Evolutionary conservation across 1,139 yeast species (phyloP).

Genomic region (Pichia sp.): DNA sequence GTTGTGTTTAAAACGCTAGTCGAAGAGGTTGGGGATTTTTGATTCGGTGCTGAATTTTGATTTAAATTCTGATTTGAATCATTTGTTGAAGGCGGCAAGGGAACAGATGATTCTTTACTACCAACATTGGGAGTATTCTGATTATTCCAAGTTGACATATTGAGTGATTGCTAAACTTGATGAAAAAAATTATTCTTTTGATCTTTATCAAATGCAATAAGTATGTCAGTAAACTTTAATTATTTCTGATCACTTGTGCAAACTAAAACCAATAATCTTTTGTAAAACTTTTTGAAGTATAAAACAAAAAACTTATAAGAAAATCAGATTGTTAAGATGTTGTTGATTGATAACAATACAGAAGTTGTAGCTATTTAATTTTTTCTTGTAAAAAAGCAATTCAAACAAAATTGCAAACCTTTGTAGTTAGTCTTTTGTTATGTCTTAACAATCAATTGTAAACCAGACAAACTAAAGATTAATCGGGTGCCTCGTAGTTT

Average conservation of each 20-base stretch:
- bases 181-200: not conserved
- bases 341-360: not conserved
- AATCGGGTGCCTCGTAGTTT: no score
- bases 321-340: not conserved
- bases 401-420: not conserved
- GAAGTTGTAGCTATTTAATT: not conserved
- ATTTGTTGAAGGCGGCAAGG: not conserved
- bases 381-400: not conserved
- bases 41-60: not conserved
- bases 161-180: not conserved
- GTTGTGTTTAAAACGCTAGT: not conserved
- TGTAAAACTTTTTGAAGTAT: not conserved
- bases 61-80: not conserved
- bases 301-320: not conserved
- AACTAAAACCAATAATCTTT: not conserved
- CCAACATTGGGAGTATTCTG: not conserved
- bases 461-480: not conserved
- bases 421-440: not conserved
- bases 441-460: not conserved
- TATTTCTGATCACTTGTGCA: no score
- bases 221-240: not conserved
- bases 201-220: not conserved
- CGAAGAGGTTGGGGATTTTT: not conserved
- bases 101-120: not conserved
- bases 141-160: not conserved